Evolutionary conservation across 768 basidiomycete species (phyloP).

Genomic region (Tulasnella sp.): DNA sequence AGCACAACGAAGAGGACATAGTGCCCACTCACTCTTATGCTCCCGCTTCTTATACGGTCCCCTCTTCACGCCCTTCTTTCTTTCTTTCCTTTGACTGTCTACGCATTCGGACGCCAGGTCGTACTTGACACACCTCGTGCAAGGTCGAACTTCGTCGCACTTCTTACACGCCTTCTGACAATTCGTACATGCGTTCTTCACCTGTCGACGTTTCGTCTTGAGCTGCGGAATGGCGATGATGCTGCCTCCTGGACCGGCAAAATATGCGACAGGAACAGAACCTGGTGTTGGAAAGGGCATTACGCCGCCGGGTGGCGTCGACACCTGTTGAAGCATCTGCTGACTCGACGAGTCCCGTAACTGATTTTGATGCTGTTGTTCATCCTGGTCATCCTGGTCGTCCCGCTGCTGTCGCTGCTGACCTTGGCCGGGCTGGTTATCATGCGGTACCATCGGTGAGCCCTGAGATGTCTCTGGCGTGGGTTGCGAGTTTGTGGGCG

Average conservation of each 20-base stretch:
- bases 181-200: constrained; percentile 85
- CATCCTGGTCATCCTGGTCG: background rate
- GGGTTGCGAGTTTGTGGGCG: no score
- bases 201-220: constrained; percentile 65
- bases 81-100: constrained; percentile 85
- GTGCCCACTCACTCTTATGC: background rate
- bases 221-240: constrained; percentile 5
- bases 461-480: no score
- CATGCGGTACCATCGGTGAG: no score
- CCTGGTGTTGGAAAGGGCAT: constrained; percentile 24
- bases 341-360: background rate
- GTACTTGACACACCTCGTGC: constrained; percentile 86
- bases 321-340: constrained; percentile 1
- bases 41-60: constrained; percentile 81
- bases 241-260: constrained; percentile 12
- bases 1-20: background rate
- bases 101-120: constrained; percentile 77
- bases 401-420: background rate
- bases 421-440: background rate
- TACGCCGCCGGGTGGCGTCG: constrained; percentile 22
- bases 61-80: constrained; percentile 77
- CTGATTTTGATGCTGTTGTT: background rate
- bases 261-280: constrained; percentile 21
- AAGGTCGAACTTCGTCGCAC: constrained; percentile 84
- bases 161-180: constrained; percentile 90